Percentiles rank a stretch among this genome's conserved stretches.
phyloP scores from a whole-genome alignment of 768 basidiomycete species.

The Naganishia vishniacii region DNA sequence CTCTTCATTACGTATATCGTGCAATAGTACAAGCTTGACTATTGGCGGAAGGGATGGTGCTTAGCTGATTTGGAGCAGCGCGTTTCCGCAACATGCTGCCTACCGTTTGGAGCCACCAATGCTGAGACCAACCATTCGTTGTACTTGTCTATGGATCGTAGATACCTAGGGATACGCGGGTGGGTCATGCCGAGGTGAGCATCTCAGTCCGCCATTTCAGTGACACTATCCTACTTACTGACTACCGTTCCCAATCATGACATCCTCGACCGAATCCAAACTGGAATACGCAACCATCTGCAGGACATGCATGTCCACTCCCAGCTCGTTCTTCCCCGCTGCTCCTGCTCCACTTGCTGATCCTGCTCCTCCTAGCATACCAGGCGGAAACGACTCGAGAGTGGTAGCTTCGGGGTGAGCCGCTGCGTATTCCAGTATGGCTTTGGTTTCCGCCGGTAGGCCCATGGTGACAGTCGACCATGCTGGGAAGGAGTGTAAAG shows the following conservation, averaged over 20 bases:
- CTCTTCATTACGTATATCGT: constrained; percentile 95
- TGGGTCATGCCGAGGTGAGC: too few species aligned
- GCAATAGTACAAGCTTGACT: constrained; percentile 93
- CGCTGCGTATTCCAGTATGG: constrained; percentile 10
- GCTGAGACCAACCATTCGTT: constrained; percentile 98
- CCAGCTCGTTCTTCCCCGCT: constrained; percentile 66
- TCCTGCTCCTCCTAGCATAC: constrained; percentile 25
- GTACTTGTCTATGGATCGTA: constrained; percentile 92
- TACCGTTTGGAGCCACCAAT: constrained; percentile 91
- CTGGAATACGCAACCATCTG: constrained; percentile 99
- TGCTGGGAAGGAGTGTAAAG: constrained; percentile 31
- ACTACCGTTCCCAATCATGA: constrained; percentile 52
- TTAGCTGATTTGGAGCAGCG: too few species aligned
- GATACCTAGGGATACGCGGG: constrained; percentile 67
- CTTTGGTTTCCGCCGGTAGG: neutral
- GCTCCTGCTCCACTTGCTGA: neutral
- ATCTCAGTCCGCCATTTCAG: neutral
- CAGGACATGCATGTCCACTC: constrained; percentile 78
- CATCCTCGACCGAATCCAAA: constrained; percentile 89
- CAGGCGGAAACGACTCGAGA: constrained; percentile 7
- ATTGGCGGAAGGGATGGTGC: constrained; percentile 20
- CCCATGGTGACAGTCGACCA: constrained; percentile 28
- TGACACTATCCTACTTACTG: constrained; percentile 37
- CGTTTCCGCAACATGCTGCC: constrained; percentile 46
- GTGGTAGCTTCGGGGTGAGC: neutral